Base-by-base conservation (phyloP, 306 rosid species). In the Pachyrhizus erosus region DNA sequence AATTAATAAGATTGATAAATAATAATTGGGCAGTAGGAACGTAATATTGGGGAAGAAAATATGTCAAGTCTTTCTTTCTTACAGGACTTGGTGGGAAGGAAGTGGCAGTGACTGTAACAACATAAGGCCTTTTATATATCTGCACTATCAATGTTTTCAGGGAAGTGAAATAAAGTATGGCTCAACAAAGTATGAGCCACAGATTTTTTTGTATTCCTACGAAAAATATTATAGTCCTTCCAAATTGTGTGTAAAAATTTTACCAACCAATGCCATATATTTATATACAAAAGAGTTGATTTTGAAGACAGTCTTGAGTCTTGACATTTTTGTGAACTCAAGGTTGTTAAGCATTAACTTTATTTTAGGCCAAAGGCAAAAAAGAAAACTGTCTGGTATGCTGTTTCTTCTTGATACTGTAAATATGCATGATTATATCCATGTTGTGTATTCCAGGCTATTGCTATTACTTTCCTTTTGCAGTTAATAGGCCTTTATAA, bases 191-290 rank as follows among this genome's bases (percentile, higher is more conserved):
- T 42, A 43, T 39, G 61, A 42, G 15, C 86, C 70, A 18, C 20
- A 10, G 31, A 11, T 76, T 66, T 31, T 14, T 83, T 64, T 83
- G 27, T 54, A 58, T 77, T 76, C 73, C 45, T 9, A 10, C 39
- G 31, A 57, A 34, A 27, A 57, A 37, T 73, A 70, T 61, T 11
- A 17, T 43, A 27, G 39, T 61, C 49, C 46, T 70, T 76, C 33
- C 40, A 72, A 72, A 26, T 31, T 34, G 64, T 43, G 73, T 79
- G 18, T 20, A 42, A 34, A 66, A 80, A 15, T 45, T 73, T 76
- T 70, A 61, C 76, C 79, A 29, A 51, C 64, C 26, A 70, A 27
- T 54, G 34, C 61, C 48, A 45, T 73, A 73, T 78, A 66, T 67
- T 70, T 54, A 54, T 77, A 37, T 37, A 12, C 2, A 0, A 4